A percentile compares a stretch with the other conserved stretches of the same genome.
These are phyloP conservation scores for Stachybotrys elegans DNA, from an alignment of 2,329 filamentous ascomycete species.

Conservation along the genomic window DNA sequence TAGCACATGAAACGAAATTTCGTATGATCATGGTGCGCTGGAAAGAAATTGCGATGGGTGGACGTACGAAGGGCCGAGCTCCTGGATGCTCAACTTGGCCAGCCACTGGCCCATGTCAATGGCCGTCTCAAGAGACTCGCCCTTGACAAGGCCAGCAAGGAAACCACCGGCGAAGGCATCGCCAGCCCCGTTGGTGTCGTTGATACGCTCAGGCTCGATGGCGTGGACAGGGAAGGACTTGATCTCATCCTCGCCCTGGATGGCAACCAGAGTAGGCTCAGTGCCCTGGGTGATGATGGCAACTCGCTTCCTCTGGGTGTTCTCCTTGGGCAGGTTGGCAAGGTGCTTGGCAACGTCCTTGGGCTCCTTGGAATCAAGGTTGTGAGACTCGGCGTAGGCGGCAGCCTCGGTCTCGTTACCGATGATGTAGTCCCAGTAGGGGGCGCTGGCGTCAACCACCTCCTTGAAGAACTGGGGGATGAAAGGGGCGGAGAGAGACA, in stretches of 20 bases:
- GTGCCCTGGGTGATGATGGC: slow-evolving; percentile 96
- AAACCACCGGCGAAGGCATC: slow-evolving; percentile 97
- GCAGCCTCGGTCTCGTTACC: slow-evolving; percentile 95
- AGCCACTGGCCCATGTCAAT: slow-evolving; percentile 97
- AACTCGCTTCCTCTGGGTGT: slow-evolving; percentile 73
- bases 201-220: slow-evolving; percentile 74
- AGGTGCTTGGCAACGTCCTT: slow-evolving; percentile 80
- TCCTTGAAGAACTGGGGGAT: slow-evolving; percentile 98
- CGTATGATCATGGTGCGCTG: too few relatives aligned
- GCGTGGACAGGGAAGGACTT: slow-evolving; percentile 76
- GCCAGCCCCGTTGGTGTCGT: slow-evolving; percentile 94
- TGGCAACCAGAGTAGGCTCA: slow-evolving; percentile 79
- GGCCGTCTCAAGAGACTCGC: slow-evolving; percentile 69
- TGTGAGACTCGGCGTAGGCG: slow-evolving; percentile 79
- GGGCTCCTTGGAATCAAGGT: slow-evolving; percentile 69
- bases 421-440: slow-evolving; percentile 94
- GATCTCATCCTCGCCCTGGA: slow-evolving; percentile 64
- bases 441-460: slow-evolving; percentile 74
- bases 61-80: slow-evolving; percentile 91
- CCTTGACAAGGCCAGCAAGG: slow-evolving; percentile 81
- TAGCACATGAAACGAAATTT: slow-evolving; percentile 8
- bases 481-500: slow-evolving; percentile 93
- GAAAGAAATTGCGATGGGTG: slow-evolving; percentile 2
- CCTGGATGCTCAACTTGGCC: slow-evolving; percentile 86
- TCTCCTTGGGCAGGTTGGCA: slow-evolving; percentile 88